A percentile compares a stretch with the other conserved stretches of the same genome.
phyloP scores from a whole-genome alignment of 108 stramenopile species.

The Mediolabrus comicus region DNA sequence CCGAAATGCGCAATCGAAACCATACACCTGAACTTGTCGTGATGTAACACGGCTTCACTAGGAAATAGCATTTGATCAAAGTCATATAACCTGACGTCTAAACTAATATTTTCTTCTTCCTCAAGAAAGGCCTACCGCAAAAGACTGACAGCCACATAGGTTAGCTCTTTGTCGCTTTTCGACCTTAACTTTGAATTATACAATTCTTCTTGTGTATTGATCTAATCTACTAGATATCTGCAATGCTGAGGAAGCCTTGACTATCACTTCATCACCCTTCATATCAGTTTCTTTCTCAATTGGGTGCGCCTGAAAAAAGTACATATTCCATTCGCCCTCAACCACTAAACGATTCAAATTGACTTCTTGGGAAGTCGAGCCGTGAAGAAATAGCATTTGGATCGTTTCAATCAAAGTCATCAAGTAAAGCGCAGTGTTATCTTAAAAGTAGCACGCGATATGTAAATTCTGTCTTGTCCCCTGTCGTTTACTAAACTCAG shows the following conservation, averaged over 20 bases:
- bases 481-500: no score
- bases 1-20: constrained; percentile 10
- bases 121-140: constrained; percentile 67
- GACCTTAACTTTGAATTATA: constrained; percentile 63
- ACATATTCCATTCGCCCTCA: no score
- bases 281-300: constrained; percentile 41
- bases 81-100: constrained; percentile 47
- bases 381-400: no score
- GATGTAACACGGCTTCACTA: background rate
- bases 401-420: no score
- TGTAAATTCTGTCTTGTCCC: no score
- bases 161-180: constrained; percentile 40
- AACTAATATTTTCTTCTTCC: constrained; percentile 20
- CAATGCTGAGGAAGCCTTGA: constrained; percentile 69
- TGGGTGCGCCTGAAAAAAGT: constrained; percentile 55
- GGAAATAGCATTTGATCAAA: background rate
- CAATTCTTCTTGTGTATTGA: constrained; percentile 64
- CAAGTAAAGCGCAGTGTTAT: no score
- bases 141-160: constrained; percentile 39
- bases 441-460: no score
- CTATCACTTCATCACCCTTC: constrained; percentile 52
- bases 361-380: no score
- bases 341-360: no score
- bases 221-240: constrained; percentile 66
- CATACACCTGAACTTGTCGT: background rate